These are phyloP conservation scores for Bipolaris gigantea DNA, from an alignment of 2,329 filamentous ascomycete genomes.

Conservation along the genomic window DNA sequence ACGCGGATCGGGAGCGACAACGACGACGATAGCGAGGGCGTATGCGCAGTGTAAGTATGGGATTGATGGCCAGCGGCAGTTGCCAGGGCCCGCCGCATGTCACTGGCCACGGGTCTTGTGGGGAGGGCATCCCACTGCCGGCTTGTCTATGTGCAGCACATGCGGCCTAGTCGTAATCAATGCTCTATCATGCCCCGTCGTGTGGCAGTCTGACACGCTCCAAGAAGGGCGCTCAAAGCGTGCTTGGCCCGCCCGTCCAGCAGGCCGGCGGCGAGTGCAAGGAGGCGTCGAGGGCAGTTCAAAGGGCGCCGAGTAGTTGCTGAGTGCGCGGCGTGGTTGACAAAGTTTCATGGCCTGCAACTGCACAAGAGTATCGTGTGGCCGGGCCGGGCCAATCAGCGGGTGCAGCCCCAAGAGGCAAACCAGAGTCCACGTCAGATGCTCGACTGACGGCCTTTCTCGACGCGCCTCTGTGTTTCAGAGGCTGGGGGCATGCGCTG, in stretches of 20 bases:
- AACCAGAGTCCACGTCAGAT: constrained; percentile 37
- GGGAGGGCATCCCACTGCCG: constrained; percentile 2
- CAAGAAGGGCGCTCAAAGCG: not conserved
- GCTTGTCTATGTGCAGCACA: constrained; percentile 6
- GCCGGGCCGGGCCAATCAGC: constrained; percentile 16
- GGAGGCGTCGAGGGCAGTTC: too few species aligned
- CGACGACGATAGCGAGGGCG: constrained; percentile 16
- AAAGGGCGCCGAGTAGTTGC: not conserved
- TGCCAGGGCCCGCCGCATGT: constrained; percentile 11
- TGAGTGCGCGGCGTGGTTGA: not conserved
- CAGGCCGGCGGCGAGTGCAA: not conserved
- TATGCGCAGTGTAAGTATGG: constrained; percentile 17
- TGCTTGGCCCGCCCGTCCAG: not conserved
- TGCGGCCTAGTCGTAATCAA: not conserved
- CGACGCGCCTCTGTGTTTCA: constrained; percentile 41
- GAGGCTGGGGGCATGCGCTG: constrained; percentile 15
- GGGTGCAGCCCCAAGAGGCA: constrained; percentile 3
- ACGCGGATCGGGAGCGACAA: constrained; percentile 13
- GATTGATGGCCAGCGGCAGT: constrained; percentile 22
- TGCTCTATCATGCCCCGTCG: constrained; percentile 10
- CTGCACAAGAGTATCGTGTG: constrained; percentile 22
- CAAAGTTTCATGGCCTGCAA: constrained; percentile 12
- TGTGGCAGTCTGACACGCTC: constrained; percentile 4
- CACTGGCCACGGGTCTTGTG: constrained; percentile 7
- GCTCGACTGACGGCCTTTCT: constrained; percentile 20